These are phyloP conservation scores for Solanum hybrid DNA, from an alignment of 305 asterid species.

Conservation along the genomic window DNA sequence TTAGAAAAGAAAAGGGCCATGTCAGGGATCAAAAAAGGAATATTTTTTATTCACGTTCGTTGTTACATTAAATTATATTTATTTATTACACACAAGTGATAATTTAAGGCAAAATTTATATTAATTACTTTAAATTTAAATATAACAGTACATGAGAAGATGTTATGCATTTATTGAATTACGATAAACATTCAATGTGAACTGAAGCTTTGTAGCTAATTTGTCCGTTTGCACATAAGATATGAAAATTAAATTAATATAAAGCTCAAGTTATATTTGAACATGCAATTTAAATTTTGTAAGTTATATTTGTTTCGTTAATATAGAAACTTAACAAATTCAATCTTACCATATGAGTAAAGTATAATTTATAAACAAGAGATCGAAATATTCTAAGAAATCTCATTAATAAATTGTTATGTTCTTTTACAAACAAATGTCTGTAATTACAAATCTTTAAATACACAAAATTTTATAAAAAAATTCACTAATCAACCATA, in stretches of 20 bases:
- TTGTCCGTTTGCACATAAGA: background rate
- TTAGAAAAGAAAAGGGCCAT: background rate
- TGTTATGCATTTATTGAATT: background rate
- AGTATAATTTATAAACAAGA: background rate
- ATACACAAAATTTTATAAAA: background rate
- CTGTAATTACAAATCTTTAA: background rate
- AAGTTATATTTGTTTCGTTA: background rate
- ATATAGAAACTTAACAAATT: background rate
- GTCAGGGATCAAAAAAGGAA: background rate
- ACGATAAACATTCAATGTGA: background rate
- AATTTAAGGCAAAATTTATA: background rate
- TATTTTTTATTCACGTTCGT: background rate
- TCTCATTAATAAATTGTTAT: background rate
- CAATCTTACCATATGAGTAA: background rate
- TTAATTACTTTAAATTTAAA: background rate
- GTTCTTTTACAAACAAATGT: background rate
- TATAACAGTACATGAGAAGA: background rate
- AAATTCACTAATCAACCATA: background rate
- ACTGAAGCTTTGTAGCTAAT: background rate
- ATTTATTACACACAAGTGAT: background rate
- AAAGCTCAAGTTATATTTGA: background rate
- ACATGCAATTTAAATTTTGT: background rate
- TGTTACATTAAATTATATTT: background rate
- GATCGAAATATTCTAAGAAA: accelerated
- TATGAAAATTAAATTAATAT: background rate